Evolutionary conservation across 495 filamentous ascomycete genomes (phyloP).

Genomic region (Podospora pseudocomata): DNA sequence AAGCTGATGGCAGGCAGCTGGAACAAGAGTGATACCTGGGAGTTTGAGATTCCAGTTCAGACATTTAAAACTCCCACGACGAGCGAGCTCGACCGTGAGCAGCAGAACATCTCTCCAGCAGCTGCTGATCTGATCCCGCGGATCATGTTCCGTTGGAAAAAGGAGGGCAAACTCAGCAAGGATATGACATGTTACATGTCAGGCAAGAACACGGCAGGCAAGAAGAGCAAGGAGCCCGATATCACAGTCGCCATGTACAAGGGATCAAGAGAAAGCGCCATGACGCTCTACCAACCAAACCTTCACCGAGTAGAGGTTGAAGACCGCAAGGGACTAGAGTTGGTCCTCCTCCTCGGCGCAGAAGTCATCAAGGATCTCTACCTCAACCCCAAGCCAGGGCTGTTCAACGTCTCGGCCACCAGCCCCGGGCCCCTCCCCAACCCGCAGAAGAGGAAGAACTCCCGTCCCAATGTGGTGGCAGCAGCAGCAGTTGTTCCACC

Average conservation of each 20-base stretch:
- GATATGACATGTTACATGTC: conserved; percentile 79
- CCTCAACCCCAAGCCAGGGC: conserved; percentile 61
- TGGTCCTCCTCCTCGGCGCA: conserved; percentile 77
- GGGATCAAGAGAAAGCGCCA: conserved; percentile 37
- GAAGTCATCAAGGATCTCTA: conserved; percentile 86
- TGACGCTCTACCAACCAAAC: conserved; percentile 92
- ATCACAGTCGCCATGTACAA: conserved; percentile 86
- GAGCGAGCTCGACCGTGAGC: conserved; percentile 71
- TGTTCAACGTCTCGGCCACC: conserved; percentile 70
- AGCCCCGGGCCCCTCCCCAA: conserved; percentile 23
- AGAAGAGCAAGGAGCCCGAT: conserved; percentile 84
- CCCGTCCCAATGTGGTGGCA: conserved; percentile 32
- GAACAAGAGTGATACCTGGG: conserved; percentile 76
- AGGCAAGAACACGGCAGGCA: conserved; percentile 66
- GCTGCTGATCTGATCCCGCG: conserved; percentile 69
- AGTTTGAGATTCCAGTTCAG: conserved; percentile 87
- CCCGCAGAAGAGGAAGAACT: conserved; percentile 40
- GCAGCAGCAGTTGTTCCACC: conserved; percentile 7
- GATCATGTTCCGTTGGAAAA: conserved; percentile 85
- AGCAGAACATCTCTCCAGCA: conserved; percentile 61
- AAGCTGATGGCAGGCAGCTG: conserved; percentile 68
- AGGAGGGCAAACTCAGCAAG: conserved; percentile 75
- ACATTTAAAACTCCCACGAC: conserved; percentile 76
- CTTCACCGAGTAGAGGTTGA: conserved; percentile 86
- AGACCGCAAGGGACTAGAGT: conserved; percentile 88